phyloP scores from a whole-genome alignment of 768 basidiomycete genomes.

The Nevesoporus exiguus region DNA sequence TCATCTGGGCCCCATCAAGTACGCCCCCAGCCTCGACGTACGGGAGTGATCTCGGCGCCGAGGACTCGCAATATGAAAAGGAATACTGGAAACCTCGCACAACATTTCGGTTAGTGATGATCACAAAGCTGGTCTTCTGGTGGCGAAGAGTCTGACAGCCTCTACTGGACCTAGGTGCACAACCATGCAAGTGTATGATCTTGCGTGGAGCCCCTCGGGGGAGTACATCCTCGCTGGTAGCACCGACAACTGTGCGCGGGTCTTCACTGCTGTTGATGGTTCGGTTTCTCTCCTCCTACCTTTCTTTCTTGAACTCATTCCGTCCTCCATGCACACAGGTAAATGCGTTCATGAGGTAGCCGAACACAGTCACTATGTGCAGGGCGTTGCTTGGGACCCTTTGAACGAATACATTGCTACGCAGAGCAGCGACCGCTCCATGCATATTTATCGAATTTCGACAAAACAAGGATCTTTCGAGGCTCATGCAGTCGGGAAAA shows the following conservation, averaged over 20 bases:
- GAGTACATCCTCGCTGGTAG: slow-evolving; percentile 95
- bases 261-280: slow-evolving; percentile 78
- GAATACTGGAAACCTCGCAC: slow-evolving; percentile 93
- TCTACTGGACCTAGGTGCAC: slow-evolving; percentile 60
- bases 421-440: slow-evolving; percentile 92
- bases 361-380: slow-evolving; percentile 95
- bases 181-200: slow-evolving; percentile 94
- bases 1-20: slow-evolving; percentile 87
- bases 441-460: slow-evolving; percentile 88
- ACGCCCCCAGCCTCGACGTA: slow-evolving; percentile 68
- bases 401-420: slow-evolving; percentile 96
- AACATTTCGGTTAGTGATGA: slow-evolving; percentile 65
- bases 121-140: neutral
- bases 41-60: slow-evolving; percentile 75
- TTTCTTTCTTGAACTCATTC: neutral
- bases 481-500: slow-evolving; percentile 88
- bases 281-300: slow-evolving; percentile 16
- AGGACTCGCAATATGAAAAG: slow-evolving; percentile 85
- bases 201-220: slow-evolving; percentile 96
- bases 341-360: slow-evolving; percentile 87
- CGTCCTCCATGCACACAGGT: slow-evolving; percentile 40
- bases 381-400: slow-evolving; percentile 99
- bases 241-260: slow-evolving; percentile 90
- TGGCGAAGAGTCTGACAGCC: slow-evolving; percentile 2
- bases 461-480: slow-evolving; percentile 80